Evolutionary conservation across 2,329 filamentous ascomycete species (phyloP).

Genomic region (Paecilomyces fulvus): DNA sequence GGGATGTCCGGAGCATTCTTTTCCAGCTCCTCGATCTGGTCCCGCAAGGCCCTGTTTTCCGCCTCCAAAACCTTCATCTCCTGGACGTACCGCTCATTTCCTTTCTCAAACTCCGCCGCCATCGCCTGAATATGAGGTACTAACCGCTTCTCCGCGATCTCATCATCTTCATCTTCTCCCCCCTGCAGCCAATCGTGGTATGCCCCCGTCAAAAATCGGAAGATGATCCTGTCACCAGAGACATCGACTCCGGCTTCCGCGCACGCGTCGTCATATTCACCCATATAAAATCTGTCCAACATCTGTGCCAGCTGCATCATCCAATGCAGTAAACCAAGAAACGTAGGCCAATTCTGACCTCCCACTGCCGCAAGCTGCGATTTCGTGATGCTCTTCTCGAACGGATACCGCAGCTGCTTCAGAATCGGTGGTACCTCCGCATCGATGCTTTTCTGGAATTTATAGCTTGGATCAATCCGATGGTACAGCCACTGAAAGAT

Average conservation of each 20-base stretch:
- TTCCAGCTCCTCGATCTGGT: constrained; percentile 83
- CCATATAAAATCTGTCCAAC: constrained; percentile 71
- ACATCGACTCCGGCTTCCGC: constrained; percentile 82
- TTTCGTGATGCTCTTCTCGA: constrained; percentile 91
- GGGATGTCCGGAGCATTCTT: constrained; percentile 77
- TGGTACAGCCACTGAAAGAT: constrained; percentile 99
- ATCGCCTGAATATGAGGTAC: constrained; percentile 79
- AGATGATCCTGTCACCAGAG: constrained; percentile 83
- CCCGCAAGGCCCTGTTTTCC: constrained; percentile 69
- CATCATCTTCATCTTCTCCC: constrained; percentile 78
- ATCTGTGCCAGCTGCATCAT: constrained; percentile 97
- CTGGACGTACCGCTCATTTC: constrained; percentile 75
- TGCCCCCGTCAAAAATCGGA: constrained; percentile 79
- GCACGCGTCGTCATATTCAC: constrained; percentile 84
- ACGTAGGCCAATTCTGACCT: constrained; percentile 94
- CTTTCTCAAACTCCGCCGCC: constrained; percentile 76
- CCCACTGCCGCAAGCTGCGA: constrained; percentile 91
- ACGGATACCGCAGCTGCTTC: constrained; percentile 90
- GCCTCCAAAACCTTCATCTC: constrained; percentile 80
- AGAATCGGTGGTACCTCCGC: constrained; percentile 87
- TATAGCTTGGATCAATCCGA: constrained; percentile 86
- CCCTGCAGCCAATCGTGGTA: constrained; percentile 93
- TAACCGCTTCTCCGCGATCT: constrained; percentile 70
- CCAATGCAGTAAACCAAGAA: constrained; percentile 91
- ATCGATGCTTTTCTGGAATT: constrained; percentile 90